A percentile compares a stretch with the other conserved stretches of the same genome.
These are phyloP conservation scores for Hanseniaspora guilliermondii DNA, from an alignment of 805 yeast genomes.

Conservation along the genomic window DNA sequence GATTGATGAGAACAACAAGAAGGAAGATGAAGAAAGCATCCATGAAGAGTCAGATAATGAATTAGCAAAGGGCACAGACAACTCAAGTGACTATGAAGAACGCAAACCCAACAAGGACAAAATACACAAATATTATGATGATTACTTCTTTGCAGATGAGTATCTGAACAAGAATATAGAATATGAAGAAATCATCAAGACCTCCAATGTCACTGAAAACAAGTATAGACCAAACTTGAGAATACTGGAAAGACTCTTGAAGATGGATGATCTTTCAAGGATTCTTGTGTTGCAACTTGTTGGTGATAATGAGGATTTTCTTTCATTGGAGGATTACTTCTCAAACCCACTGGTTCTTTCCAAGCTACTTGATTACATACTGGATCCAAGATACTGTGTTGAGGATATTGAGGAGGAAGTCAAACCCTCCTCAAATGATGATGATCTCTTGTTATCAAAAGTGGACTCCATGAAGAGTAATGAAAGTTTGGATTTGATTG, in stretches of 20 bases:
- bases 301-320: conserved; percentile 8
- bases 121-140: neutral
- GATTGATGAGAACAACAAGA: conserved; percentile 10
- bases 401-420: conserved; percentile 14
- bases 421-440: conserved; percentile 19
- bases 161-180: conserved; percentile 4
- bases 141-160: neutral
- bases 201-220: neutral
- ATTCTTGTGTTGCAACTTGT: conserved; percentile 38
- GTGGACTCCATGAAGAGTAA: neutral
- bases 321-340: conserved; percentile 60
- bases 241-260: conserved; percentile 47
- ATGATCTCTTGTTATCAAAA: conserved; percentile 18
- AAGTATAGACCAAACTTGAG: conserved; percentile 31
- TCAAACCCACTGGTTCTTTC: conserved; percentile 64
- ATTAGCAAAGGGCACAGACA: neutral
- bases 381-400: conserved; percentile 24
- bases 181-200: neutral
- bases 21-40: neutral
- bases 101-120: neutral
- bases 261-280: conserved; percentile 62
- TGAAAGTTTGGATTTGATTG: conserved; percentile 19
- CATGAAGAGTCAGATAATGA: conserved; percentile 2
- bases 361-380: conserved; percentile 56
- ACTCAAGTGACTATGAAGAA: conserved; percentile 5